Percentiles rank a stretch among this genome's conserved stretches.
Evolutionary conservation across 371 early-diverging fungal species (phyloP).

Genomic region (Circinella umbellata): DNA sequence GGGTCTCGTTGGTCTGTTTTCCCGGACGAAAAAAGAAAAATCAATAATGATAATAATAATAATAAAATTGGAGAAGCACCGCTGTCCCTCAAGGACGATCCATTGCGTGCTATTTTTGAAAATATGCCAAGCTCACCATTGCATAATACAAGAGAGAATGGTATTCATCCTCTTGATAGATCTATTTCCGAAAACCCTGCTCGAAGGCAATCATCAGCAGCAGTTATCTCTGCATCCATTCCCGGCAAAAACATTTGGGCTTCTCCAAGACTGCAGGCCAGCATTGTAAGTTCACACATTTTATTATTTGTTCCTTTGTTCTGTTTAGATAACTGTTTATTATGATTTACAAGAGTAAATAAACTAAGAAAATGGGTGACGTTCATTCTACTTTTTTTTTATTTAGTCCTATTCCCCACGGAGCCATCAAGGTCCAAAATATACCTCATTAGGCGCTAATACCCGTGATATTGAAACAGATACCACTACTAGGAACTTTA

Average conservation of each 20-base stretch:
- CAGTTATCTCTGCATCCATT: constrained; percentile 10
- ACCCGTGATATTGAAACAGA: neutral
- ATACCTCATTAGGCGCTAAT: neutral
- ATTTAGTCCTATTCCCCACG: constrained; percentile 16
- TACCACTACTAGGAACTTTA: neutral
- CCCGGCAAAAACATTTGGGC: constrained; percentile 20
- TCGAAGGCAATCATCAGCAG: constrained; percentile 15
- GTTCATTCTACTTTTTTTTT: neutral
- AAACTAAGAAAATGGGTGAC: too few relatives aligned
- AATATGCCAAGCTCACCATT: constrained; percentile 20
- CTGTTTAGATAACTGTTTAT: too few relatives aligned
- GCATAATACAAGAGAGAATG: constrained; percentile 7
- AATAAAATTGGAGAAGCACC: constrained; percentile 9
- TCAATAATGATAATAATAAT: too few relatives aligned
- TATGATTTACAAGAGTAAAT: too few relatives aligned
- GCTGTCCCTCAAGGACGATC: constrained; percentile 20
- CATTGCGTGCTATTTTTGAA: constrained; percentile 27
- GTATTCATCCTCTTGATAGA: neutral
- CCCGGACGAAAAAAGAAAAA: constrained; percentile 10
- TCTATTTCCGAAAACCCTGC: neutral
- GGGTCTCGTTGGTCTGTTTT: constrained; percentile 19
- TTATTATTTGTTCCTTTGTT: neutral
- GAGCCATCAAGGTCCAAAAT: constrained; percentile 15
- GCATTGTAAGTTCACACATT: constrained; percentile 14
- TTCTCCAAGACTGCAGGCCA: constrained; percentile 19